Conservation (phyloP, 1,284 basidiomycete species). For the Porodaedalea pini region DNA sequence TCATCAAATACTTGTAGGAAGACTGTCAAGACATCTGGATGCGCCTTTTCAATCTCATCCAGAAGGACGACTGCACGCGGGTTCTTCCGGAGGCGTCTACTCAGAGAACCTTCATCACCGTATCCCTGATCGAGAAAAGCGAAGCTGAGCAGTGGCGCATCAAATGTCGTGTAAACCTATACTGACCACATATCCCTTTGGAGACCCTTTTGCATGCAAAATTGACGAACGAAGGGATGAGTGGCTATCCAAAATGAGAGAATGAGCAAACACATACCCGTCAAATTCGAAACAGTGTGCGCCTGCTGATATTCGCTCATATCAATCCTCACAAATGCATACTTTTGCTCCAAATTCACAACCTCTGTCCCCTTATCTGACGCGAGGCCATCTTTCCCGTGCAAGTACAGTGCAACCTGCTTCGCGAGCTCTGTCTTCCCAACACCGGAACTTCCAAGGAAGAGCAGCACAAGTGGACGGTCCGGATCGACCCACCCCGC, state of each 20-base stretch:
- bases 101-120: conserved; percentile 12
- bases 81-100: conserved; percentile 4
- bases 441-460: conserved; percentile 19
- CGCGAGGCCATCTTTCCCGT: conserved; percentile 1
- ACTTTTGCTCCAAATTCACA: conserved; percentile 4
- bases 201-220: too few relatives aligned
- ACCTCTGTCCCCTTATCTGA: background rate
- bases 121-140: too few relatives aligned
- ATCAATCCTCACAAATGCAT: conserved; percentile 12
- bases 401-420: conserved; percentile 8
- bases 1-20: conserved; percentile 20
- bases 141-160: too few relatives aligned
- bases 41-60: conserved; percentile 16
- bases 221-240: too few relatives aligned
- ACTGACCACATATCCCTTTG: conserved; percentile 18
- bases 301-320: conserved; percentile 18
- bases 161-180: too few relatives aligned
- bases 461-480: conserved; percentile 17
- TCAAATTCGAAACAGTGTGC: conserved; percentile 15
- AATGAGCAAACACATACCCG: too few relatives aligned
- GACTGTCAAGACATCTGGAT: conserved; percentile 17
- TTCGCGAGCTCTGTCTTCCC: conserved; percentile 19
- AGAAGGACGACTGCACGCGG: conserved; percentile 15
- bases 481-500: conserved; percentile 16
- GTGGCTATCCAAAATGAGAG: too few relatives aligned